Evolutionary conservation across 2,329 filamentous ascomycete species (phyloP), one percentile per base, ranked within the genome.

Genomic region (Cordyceps farinosa): DNA sequence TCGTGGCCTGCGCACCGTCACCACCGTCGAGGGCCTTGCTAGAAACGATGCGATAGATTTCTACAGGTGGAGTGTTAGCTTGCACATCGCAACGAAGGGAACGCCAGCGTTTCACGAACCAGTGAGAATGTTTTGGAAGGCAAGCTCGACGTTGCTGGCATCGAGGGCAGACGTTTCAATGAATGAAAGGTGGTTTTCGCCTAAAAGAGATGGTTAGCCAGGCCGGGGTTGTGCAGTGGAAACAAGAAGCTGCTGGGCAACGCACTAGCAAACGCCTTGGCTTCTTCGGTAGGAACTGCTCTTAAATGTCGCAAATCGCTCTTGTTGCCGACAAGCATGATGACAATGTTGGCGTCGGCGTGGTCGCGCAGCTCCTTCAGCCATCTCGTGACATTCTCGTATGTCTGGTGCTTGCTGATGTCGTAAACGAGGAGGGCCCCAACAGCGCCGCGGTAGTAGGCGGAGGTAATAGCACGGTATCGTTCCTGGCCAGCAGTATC

Each of bases 261-360:
- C 85, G 67, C 80, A 96, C 94, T 97, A 63, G 95, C 95, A 87
- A 99, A 99, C 67, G 91, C 85, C 82, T 98, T 99, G 71, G 94
- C 95, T 79, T 98, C 94, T 76, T 99, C 95, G 65, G 95, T 99
- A 58, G 95, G 92, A 69, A 99, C 95, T 69, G 95, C 95, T 77
- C 95, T 87, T 74, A 99, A 84, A 81, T 99, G 95, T 79, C 93
- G 91, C 89, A 98, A 90, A 96, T 99, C 95, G 79, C 93, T 98
- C 90, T 99, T 99, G 88, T 99, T 99, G 78, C 95, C 95, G 63
- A 98, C 95, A 73, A 99, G 84, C 95, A 99, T 99, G 77, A 99
- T 99, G 73, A 99, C 93, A 73, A 98, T 97, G 82, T 98, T 98
- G 73, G 92, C 93, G 77, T 99, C 95, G 71, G 95, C 95, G 79